A percentile compares a stretch with the other conserved stretches of the same genome.
Evolutionary conservation across 2,329 filamentous ascomycete genomes (phyloP).

Genomic region (Penicillium sp.): DNA sequence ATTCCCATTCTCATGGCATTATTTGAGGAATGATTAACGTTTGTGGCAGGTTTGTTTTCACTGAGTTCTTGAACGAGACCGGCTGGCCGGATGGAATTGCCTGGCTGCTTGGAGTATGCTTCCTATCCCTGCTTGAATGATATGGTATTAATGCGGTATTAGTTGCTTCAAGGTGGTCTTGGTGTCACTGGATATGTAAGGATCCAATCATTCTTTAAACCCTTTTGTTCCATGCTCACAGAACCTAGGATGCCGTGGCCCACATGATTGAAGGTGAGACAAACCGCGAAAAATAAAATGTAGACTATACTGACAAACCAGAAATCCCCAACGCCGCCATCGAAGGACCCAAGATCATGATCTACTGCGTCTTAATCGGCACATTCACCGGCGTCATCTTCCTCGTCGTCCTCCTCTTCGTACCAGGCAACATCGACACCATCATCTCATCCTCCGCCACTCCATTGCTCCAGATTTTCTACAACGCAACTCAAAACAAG

Average conservation of each 20-base stretch:
- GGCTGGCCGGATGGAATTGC: constrained; percentile 66
- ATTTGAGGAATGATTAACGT: neutral
- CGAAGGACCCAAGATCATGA: constrained; percentile 63
- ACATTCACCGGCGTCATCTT: constrained; percentile 61
- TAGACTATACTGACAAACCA: constrained; percentile 4
- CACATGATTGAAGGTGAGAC: constrained; percentile 51
- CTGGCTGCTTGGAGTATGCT: constrained; percentile 41
- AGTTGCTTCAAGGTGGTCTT: constrained; percentile 49
- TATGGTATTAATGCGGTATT: constrained; percentile 18
- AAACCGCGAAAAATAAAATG: neutral
- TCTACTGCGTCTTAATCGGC: constrained; percentile 61
- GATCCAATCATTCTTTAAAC: neutral
- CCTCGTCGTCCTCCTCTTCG: constrained; percentile 60
- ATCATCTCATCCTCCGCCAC: constrained; percentile 56
- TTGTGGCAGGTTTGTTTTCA: constrained; percentile 48
- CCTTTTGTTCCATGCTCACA: constrained; percentile 11
- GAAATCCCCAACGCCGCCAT: constrained; percentile 45
- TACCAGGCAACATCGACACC: constrained; percentile 54
- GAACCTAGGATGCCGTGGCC: constrained; percentile 33
- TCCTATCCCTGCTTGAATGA: neutral
- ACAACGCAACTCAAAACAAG: constrained; percentile 58
- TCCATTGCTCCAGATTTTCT: constrained; percentile 60
- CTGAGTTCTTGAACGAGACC: constrained; percentile 63
- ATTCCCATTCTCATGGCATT: neutral
- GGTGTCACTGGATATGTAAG: constrained; percentile 52